A percentile compares a stretch with the other conserved stretches of the same genome.
Conservation (phyloP, 176 grass and related monocot species). For the Guadua angustifolia region DNA sequence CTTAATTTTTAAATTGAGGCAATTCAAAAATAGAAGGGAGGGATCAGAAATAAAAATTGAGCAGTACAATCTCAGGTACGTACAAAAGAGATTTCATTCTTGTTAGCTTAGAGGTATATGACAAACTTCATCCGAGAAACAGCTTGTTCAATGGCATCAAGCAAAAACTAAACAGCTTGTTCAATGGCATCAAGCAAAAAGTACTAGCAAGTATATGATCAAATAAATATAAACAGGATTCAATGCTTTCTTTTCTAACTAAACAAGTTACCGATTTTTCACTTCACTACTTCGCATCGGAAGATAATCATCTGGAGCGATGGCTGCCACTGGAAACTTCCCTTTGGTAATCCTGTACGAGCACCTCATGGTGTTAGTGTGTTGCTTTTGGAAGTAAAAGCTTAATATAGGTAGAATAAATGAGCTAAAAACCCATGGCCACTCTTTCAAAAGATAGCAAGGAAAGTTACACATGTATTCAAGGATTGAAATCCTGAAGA, state of each 20-base stretch:
- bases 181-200: too few relatives aligned
- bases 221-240: slow-evolving; percentile 16
- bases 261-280: slow-evolving; percentile 67
- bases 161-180: neutral
- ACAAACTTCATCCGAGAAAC: neutral
- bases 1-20: slow-evolving; percentile 5
- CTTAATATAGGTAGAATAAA: neutral
- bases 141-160: neutral
- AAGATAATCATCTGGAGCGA: slow-evolving; percentile 70
- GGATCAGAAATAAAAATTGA: neutral
- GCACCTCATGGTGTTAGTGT: slow-evolving; percentile 13
- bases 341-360: slow-evolving; percentile 63
- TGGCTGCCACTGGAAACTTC: slow-evolving; percentile 47
- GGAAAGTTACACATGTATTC: neutral
- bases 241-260: slow-evolving; percentile 1
- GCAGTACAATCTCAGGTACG: neutral
- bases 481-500: slow-evolving; percentile 9
- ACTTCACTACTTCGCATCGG: slow-evolving; percentile 92
- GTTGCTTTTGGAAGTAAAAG: neutral
- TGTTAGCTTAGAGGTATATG: neutral
- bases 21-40: neutral
- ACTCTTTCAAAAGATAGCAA: neutral
- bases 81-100: neutral
- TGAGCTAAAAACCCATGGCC: neutral
- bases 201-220: neutral